Base-by-base conservation (phyloP, 495 filamentous ascomycete species). In the Penicillium taxi region DNA sequence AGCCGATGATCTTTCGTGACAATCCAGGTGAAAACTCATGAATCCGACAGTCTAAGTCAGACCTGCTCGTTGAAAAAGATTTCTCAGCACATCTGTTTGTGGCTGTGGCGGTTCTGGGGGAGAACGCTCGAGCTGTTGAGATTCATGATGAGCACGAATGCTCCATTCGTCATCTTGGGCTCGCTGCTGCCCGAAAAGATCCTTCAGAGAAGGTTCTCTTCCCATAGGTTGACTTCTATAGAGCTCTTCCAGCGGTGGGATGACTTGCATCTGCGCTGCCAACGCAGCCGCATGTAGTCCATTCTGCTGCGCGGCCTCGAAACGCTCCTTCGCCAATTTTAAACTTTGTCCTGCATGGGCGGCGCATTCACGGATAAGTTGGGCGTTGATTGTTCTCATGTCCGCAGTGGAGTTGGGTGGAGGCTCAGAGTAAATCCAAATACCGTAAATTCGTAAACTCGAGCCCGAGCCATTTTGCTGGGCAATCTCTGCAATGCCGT, bases 351-450 rank as follows among this genome's bases (percentile, higher is more conserved):
- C 70, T 0, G 73, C 73, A 43, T 64, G 63, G 7, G 54, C 46
- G 1, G 75, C 75, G 48, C 75, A 77, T 24, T 75, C 70, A 18
- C 58, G 53, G 18, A 82, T 75, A 39, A 72, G 48, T 32, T 69
- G 53, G 15, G 72, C 73, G 40, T 68, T 73, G 39, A 72, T 52
- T 7, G 47, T 59, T 23, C 72, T 64, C 4, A 58, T 65, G 28
- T 72, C 68, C 23, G 67, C 69, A 13, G 70, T 81, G 6, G 71
- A 72, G 32, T 66, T 73, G 2, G 67, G 66, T 35, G 66, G 56
- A 2, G 66, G 63, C 47, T 79, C 77, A 1, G 67, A 67, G 49
- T 78, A 82, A 13, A 82, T 78, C 78, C 78, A 82, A 1, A 82
- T 50, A 6, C 78, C 78, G 49, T 72, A 74, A 33, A 76, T 70